Conservation (phyloP, 1,284 basidiomycete genomes). For the Sanguinoderma infundibulare region DNA sequence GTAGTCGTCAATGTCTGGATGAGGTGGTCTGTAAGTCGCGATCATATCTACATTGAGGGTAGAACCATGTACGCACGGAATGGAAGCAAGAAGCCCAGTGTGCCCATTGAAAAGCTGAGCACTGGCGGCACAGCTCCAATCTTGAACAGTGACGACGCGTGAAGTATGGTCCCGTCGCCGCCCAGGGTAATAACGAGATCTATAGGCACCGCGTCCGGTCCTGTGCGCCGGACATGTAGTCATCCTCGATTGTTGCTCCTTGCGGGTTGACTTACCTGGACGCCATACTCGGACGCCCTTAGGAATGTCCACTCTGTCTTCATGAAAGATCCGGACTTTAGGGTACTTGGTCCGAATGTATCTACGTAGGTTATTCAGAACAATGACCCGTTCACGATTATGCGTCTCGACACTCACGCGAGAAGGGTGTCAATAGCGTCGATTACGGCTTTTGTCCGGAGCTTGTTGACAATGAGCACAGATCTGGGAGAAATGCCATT, state of each 20-base stretch:
- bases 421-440: constrained; percentile 75
- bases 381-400: no score
- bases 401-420: constrained; percentile 46
- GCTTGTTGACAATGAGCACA: constrained; percentile 78
- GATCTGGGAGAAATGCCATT: constrained; percentile 38
- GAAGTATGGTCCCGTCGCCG: constrained; percentile 95
- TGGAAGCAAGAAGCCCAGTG: constrained; percentile 91
- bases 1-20: constrained; percentile 80
- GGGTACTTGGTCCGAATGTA: constrained; percentile 71
- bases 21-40: background rate
- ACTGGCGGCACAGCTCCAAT: constrained; percentile 91
- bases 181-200: constrained; percentile 93
- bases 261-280: constrained; percentile 45
- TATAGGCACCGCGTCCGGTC: constrained; percentile 59
- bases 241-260: background rate
- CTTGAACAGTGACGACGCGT: constrained; percentile 92
- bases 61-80: constrained; percentile 70
- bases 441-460: constrained; percentile 73
- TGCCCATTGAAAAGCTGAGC: constrained; percentile 95
- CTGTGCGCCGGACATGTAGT: constrained; percentile 30
- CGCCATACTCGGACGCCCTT: constrained; percentile 67
- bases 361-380: constrained; percentile 40
- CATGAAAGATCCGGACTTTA: constrained; percentile 76
- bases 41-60: background rate
- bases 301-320: constrained; percentile 71